Evolutionary conservation across 2,329 filamentous ascomycete genomes (phyloP).

Genomic region (Daldinia eschscholtzii): DNA sequence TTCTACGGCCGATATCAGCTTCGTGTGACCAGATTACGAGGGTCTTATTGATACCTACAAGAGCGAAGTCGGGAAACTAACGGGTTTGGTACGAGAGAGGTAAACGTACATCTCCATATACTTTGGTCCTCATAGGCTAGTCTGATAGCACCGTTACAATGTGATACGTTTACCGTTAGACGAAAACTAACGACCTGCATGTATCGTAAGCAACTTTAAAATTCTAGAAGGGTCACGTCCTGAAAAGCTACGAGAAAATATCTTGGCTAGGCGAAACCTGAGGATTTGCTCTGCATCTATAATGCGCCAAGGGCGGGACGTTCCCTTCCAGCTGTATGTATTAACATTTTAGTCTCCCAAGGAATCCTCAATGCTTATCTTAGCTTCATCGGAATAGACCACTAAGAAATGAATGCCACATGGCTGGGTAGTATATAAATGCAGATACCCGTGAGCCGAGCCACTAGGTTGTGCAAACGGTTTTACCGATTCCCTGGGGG

Average conservation of each 20-base stretch:
- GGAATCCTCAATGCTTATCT: no score
- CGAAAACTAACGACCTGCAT: background rate
- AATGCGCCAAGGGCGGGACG: background rate
- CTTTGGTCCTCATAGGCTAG: background rate
- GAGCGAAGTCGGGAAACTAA: background rate
- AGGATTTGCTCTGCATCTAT: background rate
- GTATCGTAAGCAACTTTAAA: background rate
- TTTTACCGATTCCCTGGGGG: background rate
- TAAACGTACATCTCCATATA: background rate
- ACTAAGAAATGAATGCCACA: background rate
- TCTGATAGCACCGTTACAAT: background rate
- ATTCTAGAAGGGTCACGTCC: background rate
- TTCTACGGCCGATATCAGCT: background rate
- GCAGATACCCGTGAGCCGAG: background rate
- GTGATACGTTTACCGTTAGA: background rate
- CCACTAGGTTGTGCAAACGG: background rate
- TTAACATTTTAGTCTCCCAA: no score
- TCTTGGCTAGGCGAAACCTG: background rate
- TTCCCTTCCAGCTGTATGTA: background rate
- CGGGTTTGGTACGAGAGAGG: background rate
- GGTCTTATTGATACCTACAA: background rate
- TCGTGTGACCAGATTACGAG: background rate
- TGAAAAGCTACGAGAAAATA: background rate
- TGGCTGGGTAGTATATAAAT: background rate
- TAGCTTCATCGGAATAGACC: no score